A percentile compares a stretch with the other conserved stretches of the same genome.
These are phyloP conservation scores for Alnus glutinosa DNA, from an alignment of 306 rosid species.

Conservation along the genomic window DNA sequence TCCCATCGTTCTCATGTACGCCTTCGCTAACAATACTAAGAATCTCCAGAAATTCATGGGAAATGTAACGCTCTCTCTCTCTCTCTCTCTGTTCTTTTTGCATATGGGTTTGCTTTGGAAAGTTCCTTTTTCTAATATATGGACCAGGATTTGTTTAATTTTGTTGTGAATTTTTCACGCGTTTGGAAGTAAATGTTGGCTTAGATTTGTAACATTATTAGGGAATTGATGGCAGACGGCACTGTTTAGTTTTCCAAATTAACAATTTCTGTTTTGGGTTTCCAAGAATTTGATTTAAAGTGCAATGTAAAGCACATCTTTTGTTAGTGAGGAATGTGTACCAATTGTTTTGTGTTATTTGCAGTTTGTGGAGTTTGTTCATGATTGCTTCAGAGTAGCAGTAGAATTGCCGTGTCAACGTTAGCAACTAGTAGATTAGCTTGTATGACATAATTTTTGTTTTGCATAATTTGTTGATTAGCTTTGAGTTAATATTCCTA, in stretches of 20 bases:
- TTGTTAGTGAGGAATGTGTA: not conserved
- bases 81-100: not conserved
- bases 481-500: not conserved
- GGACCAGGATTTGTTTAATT: not conserved
- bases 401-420: no score
- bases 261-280: not conserved
- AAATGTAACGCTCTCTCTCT: constrained; percentile 39
- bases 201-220: not conserved
- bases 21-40: constrained; percentile 64
- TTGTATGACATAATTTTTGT: not conserved
- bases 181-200: not conserved
- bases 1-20: constrained; percentile 77
- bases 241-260: not conserved
- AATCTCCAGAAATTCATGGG: constrained; percentile 82
- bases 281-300: not conserved
- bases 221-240: not conserved
- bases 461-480: not conserved
- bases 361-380: not conserved
- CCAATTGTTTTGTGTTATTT: not conserved
- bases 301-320: not conserved
- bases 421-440: no score
- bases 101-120: not conserved
- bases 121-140: not conserved
- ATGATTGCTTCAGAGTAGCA: no score
- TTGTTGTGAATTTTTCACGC: not conserved